Base-by-base conservation (phyloP, 345 rosid genomes). In the Citrus inodora region DNA sequence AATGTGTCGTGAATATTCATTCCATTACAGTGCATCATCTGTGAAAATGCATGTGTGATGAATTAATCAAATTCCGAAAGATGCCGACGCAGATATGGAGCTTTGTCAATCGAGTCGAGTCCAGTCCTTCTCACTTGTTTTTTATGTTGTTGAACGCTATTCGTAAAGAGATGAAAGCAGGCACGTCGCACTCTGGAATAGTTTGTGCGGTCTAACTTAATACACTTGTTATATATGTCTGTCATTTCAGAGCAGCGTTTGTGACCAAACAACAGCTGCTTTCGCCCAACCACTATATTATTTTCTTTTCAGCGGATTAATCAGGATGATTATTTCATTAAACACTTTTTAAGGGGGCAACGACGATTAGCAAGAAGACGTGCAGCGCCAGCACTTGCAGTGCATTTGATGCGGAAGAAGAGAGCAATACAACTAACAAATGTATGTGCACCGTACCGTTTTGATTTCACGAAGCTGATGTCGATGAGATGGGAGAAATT, bases 181-280 rank as follows among this genome's bases (percentile, higher is more conserved):
- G 67, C n/a, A 16, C 35, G 56, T 63, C 53, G 5, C 33, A 37
- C 35, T 62, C 53, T 13, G 21, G 70, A 42, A 64, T 62, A 17
- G 61, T 21, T 61, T 38, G 9, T 1, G 55, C 9, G 8, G 35
- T 59, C n/a, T 59, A 74, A 51, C 46, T 19, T 30, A 32, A 28
- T 9, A 17, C 40, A 46, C 25, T 38, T 60, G 40, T 69, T 19
- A 5, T 32, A 32, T 32, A 4, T 75, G 61, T 63, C 78, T 75
- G 61, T 63, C 78, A 24, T 71, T 33, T 60, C 69, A n/a, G 24
- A 58, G 51, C 51, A 48, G 59, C 69, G 27, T 65, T 48, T 67
- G 70, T 14, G 70, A 73, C 80, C 75, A 67, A 21, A 48, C 78
- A 77, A 33, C 35, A 7, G 33, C 66, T 25, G 25, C 27, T 48